Evolutionary conservation across 176 grass and related monocot species (phyloP), one percentile per base, ranked within the genome.

Genomic region (Avena sativa): DNA sequence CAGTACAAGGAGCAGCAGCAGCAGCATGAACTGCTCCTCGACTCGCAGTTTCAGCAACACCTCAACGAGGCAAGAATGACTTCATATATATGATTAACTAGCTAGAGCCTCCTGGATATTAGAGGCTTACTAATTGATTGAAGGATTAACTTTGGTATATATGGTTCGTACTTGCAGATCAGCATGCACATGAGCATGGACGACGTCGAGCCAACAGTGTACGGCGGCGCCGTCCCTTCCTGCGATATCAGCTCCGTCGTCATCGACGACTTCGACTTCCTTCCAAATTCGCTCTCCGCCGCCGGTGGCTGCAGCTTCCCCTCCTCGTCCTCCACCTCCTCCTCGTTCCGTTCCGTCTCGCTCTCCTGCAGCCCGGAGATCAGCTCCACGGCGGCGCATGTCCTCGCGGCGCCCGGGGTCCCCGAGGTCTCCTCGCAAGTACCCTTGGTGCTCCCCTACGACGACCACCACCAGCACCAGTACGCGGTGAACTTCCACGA

Each of bases 151-250:
- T 52, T 74, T 28, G 20, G 78, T 70, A 67, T 7, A 34, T 34
- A 34, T 34, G 32, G 6, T 23, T 46, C 80, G 50, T 52, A 43
- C 14, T 0, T 67, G 76, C 84, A 94, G 92, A 91, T 87, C 82
- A 89, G 32, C 84, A 55, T 91, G 92, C 77, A 87, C 19, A 74
- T 85, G 84, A 71, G 68, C 79, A 85, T 81, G 81, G 92, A 86
- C 3, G 81, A 89, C 46, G 66, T 26, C 23, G 4, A 63, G 26
- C 8, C 46, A 36, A 64, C 10, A 4, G 20, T 4, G 3, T 56
- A 58, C 74, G 5, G 44, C 36, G n/a, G 61, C 23, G 46, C 46
- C 46, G 14, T 2, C 74, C 60, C 71, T 66, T 12, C 79, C 70
- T 62, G 55, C 43, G 10, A 87, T 30, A 79, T 43, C 32, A 8